A percentile compares a stretch with the other conserved stretches of the same genome.
phyloP scores from a whole-genome alignment of 2,329 filamentous ascomycete genomes.

The Conoideocrella luteorostrata region DNA sequence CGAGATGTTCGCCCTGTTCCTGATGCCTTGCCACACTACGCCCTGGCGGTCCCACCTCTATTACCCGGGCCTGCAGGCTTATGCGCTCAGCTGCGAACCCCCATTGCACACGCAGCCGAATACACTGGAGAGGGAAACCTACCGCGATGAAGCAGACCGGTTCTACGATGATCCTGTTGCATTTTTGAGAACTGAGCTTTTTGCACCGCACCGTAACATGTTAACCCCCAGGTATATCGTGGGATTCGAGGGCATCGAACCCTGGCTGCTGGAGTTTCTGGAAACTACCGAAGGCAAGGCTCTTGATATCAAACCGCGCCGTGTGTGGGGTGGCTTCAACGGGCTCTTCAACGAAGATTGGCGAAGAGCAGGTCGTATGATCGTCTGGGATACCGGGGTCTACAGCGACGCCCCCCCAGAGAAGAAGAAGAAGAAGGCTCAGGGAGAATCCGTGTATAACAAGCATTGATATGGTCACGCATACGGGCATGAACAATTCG shows the following conservation, averaged over 20 bases:
- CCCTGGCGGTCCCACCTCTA: conserved; percentile 89
- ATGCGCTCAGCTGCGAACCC: conserved; percentile 86
- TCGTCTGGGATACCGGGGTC: conserved; percentile 52
- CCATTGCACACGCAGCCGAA: conserved; percentile 61
- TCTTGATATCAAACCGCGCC: conserved; percentile 35
- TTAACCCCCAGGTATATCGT: conserved; percentile 50
- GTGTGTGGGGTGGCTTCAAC: conserved; percentile 53
- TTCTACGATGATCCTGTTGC: conserved; percentile 65
- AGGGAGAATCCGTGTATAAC: background rate
- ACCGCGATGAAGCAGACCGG: conserved; percentile 83
- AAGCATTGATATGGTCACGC: too few species aligned
- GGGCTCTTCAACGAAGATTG: conserved; percentile 58
- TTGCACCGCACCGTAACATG: conserved; percentile 17
- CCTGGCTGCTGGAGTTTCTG: conserved; percentile 39
- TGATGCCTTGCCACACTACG: conserved; percentile 94
- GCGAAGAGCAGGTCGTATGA: conserved; percentile 47
- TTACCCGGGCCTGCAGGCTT: conserved; percentile 66
- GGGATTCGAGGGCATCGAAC: conserved; percentile 54
- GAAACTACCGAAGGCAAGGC: conserved; percentile 30
- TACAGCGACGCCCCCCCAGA: conserved; percentile 7
- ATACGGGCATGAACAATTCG: too few species aligned
- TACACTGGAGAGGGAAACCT: conserved; percentile 54
- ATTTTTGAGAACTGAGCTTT: conserved; percentile 54
- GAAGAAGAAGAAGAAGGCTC: background rate
- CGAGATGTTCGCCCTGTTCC: conserved; percentile 66